Evolutionary conservation across 352 stramenopile species (phyloP).

Genomic region (Phytophthora sp.): DNA sequence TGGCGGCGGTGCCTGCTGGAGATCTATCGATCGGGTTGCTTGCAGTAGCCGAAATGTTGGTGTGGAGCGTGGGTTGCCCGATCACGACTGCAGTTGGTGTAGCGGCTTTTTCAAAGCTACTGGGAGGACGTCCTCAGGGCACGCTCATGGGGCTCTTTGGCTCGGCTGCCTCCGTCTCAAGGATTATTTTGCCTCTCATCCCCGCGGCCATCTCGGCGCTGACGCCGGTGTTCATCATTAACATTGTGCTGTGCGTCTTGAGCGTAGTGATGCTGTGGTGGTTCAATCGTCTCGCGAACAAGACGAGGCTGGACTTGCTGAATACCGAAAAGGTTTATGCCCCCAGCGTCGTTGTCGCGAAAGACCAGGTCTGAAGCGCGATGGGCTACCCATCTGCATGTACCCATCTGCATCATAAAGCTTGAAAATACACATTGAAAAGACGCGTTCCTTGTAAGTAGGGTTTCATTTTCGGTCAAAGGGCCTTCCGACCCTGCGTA

Average conservation of each 20-base stretch:
- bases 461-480: no score
- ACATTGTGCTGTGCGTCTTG: conserved; percentile 56
- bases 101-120: conserved; percentile 70
- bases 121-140: conserved; percentile 67
- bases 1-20: conserved; percentile 46
- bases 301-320: conserved; percentile 47
- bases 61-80: conserved; percentile 77
- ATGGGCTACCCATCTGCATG: neutral
- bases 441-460: no score
- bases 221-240: conserved; percentile 73
- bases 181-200: conserved; percentile 75
- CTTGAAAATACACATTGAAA: no score
- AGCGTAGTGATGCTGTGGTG: conserved; percentile 66
- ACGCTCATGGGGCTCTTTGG: conserved; percentile 76
- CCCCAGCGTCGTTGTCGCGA: conserved; percentile 17
- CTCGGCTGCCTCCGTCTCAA: conserved; percentile 68
- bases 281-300: conserved; percentile 58
- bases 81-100: conserved; percentile 76
- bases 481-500: no score
- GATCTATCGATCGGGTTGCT: conserved; percentile 50
- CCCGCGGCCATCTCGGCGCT: conserved; percentile 63
- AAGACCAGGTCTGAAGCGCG: conserved; percentile 16
- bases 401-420: no score
- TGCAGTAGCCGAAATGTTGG: conserved; percentile 53
- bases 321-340: conserved; percentile 40